A percentile compares a stretch with the other conserved stretches of the same genome.
Evolutionary conservation across 768 basidiomycete genomes (phyloP).

Genomic region (Kwoniella dejecticola): DNA sequence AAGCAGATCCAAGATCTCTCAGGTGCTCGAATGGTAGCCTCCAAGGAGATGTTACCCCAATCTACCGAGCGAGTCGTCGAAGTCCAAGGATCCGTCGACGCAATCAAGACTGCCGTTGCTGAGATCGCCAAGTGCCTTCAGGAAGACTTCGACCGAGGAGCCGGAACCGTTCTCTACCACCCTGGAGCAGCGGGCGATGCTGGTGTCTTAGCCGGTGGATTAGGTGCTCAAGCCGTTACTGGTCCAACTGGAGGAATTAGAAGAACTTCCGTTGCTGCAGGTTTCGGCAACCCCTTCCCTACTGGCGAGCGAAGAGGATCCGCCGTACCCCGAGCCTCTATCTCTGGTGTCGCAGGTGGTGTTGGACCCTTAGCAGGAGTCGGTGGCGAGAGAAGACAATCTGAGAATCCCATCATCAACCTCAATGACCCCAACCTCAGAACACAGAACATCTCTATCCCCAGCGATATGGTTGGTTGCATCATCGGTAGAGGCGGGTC

Average conservation of each 20-base stretch:
- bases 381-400: conserved; percentile 52
- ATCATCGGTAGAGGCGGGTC: conserved; percentile 82
- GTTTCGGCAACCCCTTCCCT: conserved; percentile 34
- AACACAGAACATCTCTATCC: conserved; percentile 99
- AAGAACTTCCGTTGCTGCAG: conserved; percentile 47
- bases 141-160: conserved; percentile 93
- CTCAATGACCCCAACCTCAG: conserved; percentile 70
- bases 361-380: conserved; percentile 45
- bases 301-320: conserved; percentile 41
- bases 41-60: conserved; percentile 98
- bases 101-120: conserved; percentile 88
- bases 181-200: conserved; percentile 70
- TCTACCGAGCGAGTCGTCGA: conserved; percentile 99
- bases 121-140: conserved; percentile 94
- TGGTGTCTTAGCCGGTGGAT: conserved; percentile 55
- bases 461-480: conserved; percentile 92
- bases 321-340: conserved; percentile 57
- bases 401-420: conserved; percentile 23
- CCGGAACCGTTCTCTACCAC: conserved; percentile 93
- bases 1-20: conserved; percentile 97
- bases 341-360: conserved; percentile 62
- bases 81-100: conserved; percentile 88
- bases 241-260: conserved; percentile 55
- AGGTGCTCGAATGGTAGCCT: conserved; percentile 96
- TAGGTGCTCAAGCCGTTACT: conserved; percentile 54